Base-by-base conservation (phyloP, 108 stramenopile genomes). In the Stephanodiscus minutulus region DNA sequence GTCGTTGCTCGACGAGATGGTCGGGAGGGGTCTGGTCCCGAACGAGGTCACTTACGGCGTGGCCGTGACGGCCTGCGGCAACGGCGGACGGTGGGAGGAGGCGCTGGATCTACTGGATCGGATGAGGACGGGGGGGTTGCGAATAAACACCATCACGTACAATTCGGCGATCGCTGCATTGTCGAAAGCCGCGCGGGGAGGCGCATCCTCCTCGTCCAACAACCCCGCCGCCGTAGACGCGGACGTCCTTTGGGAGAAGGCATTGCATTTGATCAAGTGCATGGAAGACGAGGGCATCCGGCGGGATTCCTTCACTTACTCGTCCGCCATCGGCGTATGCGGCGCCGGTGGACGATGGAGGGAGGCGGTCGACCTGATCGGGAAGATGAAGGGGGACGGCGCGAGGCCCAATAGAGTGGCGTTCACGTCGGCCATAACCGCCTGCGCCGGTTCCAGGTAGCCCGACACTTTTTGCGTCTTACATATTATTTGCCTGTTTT, bases 291-390 rank as follows among this genome's bases (percentile, higher is more conserved):
- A 88, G 59, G 85, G 86, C 7, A 65, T 94, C 11, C 56, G 77
- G 39, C 84, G 85, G 4, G 93, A 94, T 72, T 84, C 84, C 3
- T 94, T 89, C 52, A 87, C 83, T 12, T 94, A 82, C 67, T 86
- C 86, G 25, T 85, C 87, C n/a, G 92, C 88, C 15, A 87, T 94
- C 9, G 87, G 82, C 52, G 86, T 86, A 31, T 94, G 90, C 62
- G 87, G 86, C 22, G 84, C 91, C 11, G 85, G 87, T 33, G 92
- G 92, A 44, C 71, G 86, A 37, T 93, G 89, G 89, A 53, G 90
- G 78, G 90, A 91, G 64, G 90, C 92, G 2, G 64, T 90, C 20
- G 57, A 83, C 39, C 74, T 91, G 18, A 90, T 94, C 50, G 61
- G 79, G 50, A 55, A 49, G 6, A 94, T 94, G 92, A 84, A 88